These are phyloP conservation scores for Fraxinus quadrangulata DNA, from an alignment of 257 asterid genomes.

Conservation along the genomic window DNA sequence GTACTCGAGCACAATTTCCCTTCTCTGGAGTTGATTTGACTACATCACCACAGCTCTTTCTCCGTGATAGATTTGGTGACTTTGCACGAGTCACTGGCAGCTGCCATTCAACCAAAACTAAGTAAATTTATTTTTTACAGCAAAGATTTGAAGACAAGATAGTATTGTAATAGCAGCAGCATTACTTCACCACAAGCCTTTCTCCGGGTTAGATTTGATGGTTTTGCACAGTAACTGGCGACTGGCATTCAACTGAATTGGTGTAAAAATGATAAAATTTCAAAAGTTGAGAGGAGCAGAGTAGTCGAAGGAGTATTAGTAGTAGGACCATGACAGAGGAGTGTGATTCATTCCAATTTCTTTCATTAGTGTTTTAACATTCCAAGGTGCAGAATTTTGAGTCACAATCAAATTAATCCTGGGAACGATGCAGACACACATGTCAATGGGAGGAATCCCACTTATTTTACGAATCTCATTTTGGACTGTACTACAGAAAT, in stretches of 20 bases:
- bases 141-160: background rate
- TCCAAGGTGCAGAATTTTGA: background rate
- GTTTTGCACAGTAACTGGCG: background rate
- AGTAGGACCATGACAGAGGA: background rate
- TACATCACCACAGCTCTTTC: constrained; percentile 63
- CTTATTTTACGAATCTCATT: background rate
- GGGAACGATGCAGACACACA: background rate
- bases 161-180: background rate
- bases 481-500: background rate
- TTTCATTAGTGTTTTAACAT: background rate
- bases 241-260: background rate
- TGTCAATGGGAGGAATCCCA: background rate
- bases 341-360: background rate
- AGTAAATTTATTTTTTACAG: background rate
- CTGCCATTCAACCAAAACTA: constrained; percentile 42
- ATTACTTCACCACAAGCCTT: background rate
- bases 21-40: constrained; percentile 43
- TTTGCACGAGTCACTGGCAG: constrained; percentile 49
- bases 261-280: background rate
- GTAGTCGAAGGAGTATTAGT: background rate
- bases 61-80: background rate
- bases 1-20: constrained; percentile 27
- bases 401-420: background rate
- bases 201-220: background rate
- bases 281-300: background rate